phyloP scores from a whole-genome alignment of 495 filamentous ascomycete genomes.

The Talaromyces adpressus region DNA sequence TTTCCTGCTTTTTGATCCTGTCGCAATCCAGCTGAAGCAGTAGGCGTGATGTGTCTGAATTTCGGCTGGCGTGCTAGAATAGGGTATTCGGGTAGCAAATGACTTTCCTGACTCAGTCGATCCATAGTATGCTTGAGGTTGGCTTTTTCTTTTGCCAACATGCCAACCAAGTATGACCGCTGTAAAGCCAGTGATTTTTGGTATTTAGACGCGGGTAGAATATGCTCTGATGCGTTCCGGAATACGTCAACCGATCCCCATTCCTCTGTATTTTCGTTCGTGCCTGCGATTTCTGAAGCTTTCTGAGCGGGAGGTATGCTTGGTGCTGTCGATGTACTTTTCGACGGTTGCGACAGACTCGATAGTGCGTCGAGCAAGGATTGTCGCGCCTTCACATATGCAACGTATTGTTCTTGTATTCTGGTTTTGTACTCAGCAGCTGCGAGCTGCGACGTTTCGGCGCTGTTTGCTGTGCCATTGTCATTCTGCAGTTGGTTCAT shows the following conservation, averaged over 20 bases:
- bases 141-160: constrained; percentile 52
- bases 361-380: constrained; percentile 31
- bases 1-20: constrained; percentile 12
- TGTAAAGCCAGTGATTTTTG: constrained; percentile 59
- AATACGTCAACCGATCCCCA: constrained; percentile 4
- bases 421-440: constrained; percentile 37
- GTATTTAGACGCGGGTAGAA: constrained; percentile 48
- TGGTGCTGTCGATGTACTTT: constrained; percentile 14
- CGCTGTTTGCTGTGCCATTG: constrained; percentile 25
- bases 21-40: constrained; percentile 20
- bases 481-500: constrained; percentile 35
- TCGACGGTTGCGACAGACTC: constrained; percentile 26
- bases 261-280: constrained; percentile 19
- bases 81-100: constrained; percentile 58
- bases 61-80: constrained; percentile 37
- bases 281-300: constrained; percentile 1
- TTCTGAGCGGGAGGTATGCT: constrained; percentile 13
- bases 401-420: constrained; percentile 40
- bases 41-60: constrained; percentile 35
- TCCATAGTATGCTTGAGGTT: constrained; percentile 49
- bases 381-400: constrained; percentile 31
- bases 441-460: constrained; percentile 23
- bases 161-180: constrained; percentile 52
- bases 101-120: constrained; percentile 61
- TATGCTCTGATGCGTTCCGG: constrained; percentile 21